phyloP scores from a whole-genome alignment of 1,139 yeast genomes.

The Yamadazyma diddensiae region DNA sequence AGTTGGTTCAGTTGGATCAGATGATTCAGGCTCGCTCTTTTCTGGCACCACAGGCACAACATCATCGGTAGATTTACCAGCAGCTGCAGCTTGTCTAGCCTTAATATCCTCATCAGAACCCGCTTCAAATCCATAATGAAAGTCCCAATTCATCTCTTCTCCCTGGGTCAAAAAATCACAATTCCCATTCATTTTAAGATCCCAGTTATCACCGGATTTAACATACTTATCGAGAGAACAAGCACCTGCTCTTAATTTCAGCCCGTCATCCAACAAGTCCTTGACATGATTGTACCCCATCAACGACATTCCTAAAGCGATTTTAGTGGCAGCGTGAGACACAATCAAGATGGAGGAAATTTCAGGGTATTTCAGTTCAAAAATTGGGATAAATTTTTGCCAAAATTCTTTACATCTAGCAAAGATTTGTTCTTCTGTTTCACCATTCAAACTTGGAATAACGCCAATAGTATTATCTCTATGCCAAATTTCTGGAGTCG shows the following conservation, averaged over 20 bases:
- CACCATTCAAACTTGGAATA: constrained; percentile 60
- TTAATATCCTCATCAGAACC: constrained; percentile 74
- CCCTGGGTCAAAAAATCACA: constrained; percentile 65
- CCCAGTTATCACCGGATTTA: constrained; percentile 43
- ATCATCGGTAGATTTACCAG: too few species aligned
- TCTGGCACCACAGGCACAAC: too few species aligned
- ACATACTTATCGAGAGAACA: constrained; percentile 40
- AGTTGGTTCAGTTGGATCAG: constrained; percentile 20
- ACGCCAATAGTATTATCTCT: constrained; percentile 43
- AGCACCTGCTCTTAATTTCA: constrained; percentile 47
- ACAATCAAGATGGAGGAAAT: constrained; percentile 56
- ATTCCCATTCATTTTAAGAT: constrained; percentile 60
- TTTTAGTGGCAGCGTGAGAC: constrained; percentile 84
- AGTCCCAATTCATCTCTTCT: constrained; percentile 93
- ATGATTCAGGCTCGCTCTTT: constrained; percentile 6
- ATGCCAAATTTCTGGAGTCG: constrained; percentile 37
- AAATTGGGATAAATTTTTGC: constrained; percentile 44
- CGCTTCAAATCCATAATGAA: constrained; percentile 65
- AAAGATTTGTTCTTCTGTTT: constrained; percentile 60
- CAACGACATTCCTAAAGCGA: constrained; percentile 71
- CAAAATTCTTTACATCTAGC: constrained; percentile 52
- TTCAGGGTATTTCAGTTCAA: constrained; percentile 54
- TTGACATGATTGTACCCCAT: constrained; percentile 46
- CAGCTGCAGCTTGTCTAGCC: constrained; percentile 35
- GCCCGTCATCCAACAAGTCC: constrained; percentile 46